Percentiles rank a stretch among this genome's conserved stretches.
Conservation (phyloP, 768 basidiomycete genomes). For the Daedaleopsis nitida region DNA sequence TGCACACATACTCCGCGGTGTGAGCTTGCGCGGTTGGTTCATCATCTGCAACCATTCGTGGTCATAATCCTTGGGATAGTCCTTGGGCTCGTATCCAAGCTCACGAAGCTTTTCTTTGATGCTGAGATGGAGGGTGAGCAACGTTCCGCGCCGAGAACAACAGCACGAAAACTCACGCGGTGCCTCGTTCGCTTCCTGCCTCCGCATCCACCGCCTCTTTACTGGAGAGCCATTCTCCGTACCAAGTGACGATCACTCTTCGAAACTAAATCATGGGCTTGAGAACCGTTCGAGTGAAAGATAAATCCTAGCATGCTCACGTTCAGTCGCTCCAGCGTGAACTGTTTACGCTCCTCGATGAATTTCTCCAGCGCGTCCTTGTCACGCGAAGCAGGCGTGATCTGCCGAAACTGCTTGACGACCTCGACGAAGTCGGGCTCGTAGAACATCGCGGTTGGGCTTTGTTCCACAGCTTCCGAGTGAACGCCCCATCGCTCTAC, state of each 20-base stretch:
- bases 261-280: background rate
- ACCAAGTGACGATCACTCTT: too few species aligned
- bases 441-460: background rate
- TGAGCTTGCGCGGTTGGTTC: slow-evolving; percentile 2
- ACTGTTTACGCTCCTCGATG: slow-evolving; percentile 1
- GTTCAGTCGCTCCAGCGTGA: background rate
- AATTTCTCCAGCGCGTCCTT: background rate
- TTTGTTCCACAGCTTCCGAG: background rate
- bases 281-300: background rate
- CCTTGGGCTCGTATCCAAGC: slow-evolving; percentile 4
- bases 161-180: background rate
- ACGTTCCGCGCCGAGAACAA: background rate
- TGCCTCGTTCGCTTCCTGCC: background rate
- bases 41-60: background rate
- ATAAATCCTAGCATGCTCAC: background rate
- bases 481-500: background rate
- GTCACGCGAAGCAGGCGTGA: background rate
- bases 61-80: background rate
- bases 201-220: too few species aligned
- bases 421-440: slow-evolving; percentile 2
- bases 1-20: background rate
- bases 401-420: background rate
- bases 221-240: too few species aligned
- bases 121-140: background rate
- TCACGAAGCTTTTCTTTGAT: slow-evolving; percentile 8